Conservation (phyloP, 768 basidiomycete genomes). For the Mycena epipterygia region DNA sequence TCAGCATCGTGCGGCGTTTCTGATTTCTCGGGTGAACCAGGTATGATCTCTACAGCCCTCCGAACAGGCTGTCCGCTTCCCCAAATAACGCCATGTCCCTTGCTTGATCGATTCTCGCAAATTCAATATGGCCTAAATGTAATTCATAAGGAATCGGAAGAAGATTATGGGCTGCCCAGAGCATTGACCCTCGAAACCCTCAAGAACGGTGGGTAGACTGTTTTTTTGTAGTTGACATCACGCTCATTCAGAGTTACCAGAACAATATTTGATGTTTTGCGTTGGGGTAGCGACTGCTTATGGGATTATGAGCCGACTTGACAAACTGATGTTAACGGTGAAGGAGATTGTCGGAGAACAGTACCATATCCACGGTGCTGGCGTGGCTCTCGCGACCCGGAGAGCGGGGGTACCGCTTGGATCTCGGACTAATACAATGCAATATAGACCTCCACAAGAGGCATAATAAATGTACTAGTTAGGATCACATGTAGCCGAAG, state of each 20-base stretch:
- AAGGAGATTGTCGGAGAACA: slow-evolving; percentile 92
- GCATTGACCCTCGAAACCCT: slow-evolving; percentile 80
- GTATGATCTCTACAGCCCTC: slow-evolving; percentile 82
- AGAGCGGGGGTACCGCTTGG: slow-evolving; percentile 46
- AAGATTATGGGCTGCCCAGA: slow-evolving; percentile 80
- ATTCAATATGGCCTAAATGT: slow-evolving; percentile 69
- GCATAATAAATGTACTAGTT: slow-evolving; percentile 18
- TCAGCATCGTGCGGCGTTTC: not conserved
- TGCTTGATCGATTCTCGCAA: slow-evolving; percentile 62
- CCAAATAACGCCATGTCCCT: slow-evolving; percentile 87
- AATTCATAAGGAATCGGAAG: slow-evolving; percentile 78
- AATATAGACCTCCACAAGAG: slow-evolving; percentile 29
- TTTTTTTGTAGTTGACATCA: too few relatives aligned
- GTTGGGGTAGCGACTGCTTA: slow-evolving; percentile 81
- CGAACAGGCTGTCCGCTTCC: slow-evolving; percentile 83
- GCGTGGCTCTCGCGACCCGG: slow-evolving; percentile 44
- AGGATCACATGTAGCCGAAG: not conserved
- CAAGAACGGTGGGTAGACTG: too few relatives aligned
- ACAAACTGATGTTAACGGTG: slow-evolving; percentile 82
- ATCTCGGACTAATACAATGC: slow-evolving; percentile 43
- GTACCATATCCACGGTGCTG: slow-evolving; percentile 85
- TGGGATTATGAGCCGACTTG: slow-evolving; percentile 78
- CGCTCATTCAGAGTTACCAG: too few relatives aligned
- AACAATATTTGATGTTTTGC: slow-evolving; percentile 85
- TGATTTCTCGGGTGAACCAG: slow-evolving; percentile 50